A percentile compares a stretch with the other conserved stretches of the same genome.
Conservation (phyloP, 2,329 filamentous ascomycete species). For the Plectosphaerella plurivora region DNA sequence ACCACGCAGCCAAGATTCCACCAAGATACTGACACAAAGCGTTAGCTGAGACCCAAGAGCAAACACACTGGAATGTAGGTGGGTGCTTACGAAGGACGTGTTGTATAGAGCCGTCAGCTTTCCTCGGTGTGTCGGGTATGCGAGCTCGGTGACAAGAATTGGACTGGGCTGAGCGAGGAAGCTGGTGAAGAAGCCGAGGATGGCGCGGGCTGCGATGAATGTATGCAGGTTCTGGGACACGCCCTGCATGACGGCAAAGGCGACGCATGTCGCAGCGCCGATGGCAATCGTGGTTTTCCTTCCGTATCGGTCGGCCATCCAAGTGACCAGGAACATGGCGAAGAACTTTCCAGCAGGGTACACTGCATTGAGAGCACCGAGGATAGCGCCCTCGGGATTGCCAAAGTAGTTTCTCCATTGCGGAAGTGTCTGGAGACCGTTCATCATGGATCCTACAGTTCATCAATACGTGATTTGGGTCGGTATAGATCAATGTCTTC, state of each 20-base stretch:
- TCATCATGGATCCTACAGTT: conserved; percentile 30
- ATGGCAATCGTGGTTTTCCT: conserved; percentile 30
- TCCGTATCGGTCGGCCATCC: conserved; percentile 32
- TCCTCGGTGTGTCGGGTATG: conserved; percentile 27
- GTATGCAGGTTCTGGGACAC: conserved; percentile 16
- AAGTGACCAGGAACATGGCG: conserved; percentile 27
- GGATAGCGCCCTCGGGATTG: conserved; percentile 25
- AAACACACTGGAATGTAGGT: background rate
- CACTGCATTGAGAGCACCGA: conserved; percentile 31
- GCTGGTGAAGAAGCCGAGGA: conserved; percentile 25
- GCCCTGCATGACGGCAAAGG: conserved; percentile 25
- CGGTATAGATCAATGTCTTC: no score
- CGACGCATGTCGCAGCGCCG: conserved; percentile 24
- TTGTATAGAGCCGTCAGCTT: conserved; percentile 27
- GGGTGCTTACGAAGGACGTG: conserved; percentile 19
- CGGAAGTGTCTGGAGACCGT: conserved; percentile 35
- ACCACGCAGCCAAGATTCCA: conserved; percentile 22
- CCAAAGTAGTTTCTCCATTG: conserved; percentile 36
- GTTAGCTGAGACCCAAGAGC: background rate
- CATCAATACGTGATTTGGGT: no score
- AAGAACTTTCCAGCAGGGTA: conserved; percentile 34
- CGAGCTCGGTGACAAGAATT: conserved; percentile 26
- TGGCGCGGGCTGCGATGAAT: conserved; percentile 23
- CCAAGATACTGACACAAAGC: conserved; percentile 16
- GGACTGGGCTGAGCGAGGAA: conserved; percentile 26